These are phyloP conservation scores for Psidium friedrichsthalianum DNA, from an alignment of 345 rosid species.

Conservation along the genomic window DNA sequence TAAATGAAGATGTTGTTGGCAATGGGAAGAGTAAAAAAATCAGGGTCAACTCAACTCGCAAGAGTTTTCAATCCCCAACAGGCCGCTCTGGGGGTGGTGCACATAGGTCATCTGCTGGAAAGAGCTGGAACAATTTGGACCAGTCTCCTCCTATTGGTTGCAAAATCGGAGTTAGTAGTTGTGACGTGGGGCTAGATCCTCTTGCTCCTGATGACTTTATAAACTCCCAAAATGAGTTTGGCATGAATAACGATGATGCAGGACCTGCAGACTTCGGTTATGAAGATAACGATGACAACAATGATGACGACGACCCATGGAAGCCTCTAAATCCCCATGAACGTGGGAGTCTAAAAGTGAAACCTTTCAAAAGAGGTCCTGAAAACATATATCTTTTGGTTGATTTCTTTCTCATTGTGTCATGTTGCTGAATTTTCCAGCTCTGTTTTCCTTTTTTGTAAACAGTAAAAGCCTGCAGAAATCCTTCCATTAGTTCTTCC, in stretches of 20 bases:
- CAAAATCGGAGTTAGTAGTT: slow-evolving; percentile 18
- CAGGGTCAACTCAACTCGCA: slow-evolving; percentile 34
- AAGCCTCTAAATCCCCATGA: slow-evolving; percentile 91
- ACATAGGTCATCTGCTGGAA: slow-evolving; percentile 43
- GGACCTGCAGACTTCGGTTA: slow-evolving; percentile 18
- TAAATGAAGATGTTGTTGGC: slow-evolving; percentile 26
- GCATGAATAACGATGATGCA: slow-evolving; percentile 39
- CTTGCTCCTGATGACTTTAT: slow-evolving; percentile 19
- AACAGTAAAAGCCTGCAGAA: slow-evolving; percentile 61
- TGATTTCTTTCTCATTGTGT: background rate
- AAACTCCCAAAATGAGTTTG: slow-evolving; percentile 28
- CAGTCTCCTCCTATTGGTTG: slow-evolving; percentile 29
- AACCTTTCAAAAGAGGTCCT: slow-evolving; percentile 75
- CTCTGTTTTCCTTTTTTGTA: background rate
- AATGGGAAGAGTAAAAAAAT: slow-evolving; percentile 30
- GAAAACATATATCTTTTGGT: background rate
- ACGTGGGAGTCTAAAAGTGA: slow-evolving; percentile 80
- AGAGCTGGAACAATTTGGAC: slow-evolving; percentile 31
- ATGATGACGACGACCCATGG: slow-evolving; percentile 78
- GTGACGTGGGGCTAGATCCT: slow-evolving; percentile 17
- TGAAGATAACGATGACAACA: slow-evolving; percentile 46
- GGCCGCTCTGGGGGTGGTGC: slow-evolving; percentile 54
- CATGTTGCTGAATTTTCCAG: background rate
- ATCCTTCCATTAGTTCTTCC: slow-evolving; percentile 17
- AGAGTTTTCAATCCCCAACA: slow-evolving; percentile 47